Percentiles rank a stretch among this genome's conserved stretches.
Conservation (phyloP, 2,329 filamentous ascomycete genomes). For the Trichoderma semiorbis region DNA sequence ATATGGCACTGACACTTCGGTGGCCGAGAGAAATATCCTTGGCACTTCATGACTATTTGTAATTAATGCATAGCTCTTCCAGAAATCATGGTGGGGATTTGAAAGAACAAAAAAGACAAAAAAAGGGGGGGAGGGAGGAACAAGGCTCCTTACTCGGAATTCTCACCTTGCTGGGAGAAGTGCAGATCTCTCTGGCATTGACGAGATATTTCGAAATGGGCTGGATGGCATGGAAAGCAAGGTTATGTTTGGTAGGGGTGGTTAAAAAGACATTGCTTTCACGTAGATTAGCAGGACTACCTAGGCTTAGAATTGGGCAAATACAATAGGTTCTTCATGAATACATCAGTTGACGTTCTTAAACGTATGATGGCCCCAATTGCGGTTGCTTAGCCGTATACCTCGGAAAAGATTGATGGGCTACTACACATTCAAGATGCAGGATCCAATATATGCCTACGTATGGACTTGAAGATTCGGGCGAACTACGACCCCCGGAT, state of each 20-base stretch:
- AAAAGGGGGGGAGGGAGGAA: not conserved
- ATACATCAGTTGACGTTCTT: not conserved
- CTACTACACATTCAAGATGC: not conserved
- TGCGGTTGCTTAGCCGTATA: not conserved
- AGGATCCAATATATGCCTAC: not conserved
- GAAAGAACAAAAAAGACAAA: not conserved
- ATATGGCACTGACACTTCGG: not conserved
- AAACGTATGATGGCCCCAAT: not conserved
- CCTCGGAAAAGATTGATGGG: not conserved
- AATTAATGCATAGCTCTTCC: slow-evolving; percentile 17
- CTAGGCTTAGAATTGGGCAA: slow-evolving; percentile 15
- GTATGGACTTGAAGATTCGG: not conserved
- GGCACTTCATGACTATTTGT: slow-evolving; percentile 17
- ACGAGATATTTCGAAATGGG: not conserved
- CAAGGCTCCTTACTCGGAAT: not conserved
- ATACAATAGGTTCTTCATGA: slow-evolving; percentile 5
- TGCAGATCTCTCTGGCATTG: slow-evolving; percentile 32
- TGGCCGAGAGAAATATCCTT: not conserved
- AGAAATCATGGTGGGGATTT: not conserved
- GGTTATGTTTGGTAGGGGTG: slow-evolving; percentile 14
- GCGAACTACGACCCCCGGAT: not conserved
- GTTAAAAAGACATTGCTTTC: slow-evolving; percentile 17
- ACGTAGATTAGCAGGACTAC: slow-evolving; percentile 14
- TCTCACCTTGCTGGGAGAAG: slow-evolving; percentile 26
- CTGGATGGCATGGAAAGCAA: slow-evolving; percentile 7